Evolutionary conservation across 768 basidiomycete genomes (phyloP), one percentile per base, ranked within the genome.

Genomic region (Pulveroboletus sp.): DNA sequence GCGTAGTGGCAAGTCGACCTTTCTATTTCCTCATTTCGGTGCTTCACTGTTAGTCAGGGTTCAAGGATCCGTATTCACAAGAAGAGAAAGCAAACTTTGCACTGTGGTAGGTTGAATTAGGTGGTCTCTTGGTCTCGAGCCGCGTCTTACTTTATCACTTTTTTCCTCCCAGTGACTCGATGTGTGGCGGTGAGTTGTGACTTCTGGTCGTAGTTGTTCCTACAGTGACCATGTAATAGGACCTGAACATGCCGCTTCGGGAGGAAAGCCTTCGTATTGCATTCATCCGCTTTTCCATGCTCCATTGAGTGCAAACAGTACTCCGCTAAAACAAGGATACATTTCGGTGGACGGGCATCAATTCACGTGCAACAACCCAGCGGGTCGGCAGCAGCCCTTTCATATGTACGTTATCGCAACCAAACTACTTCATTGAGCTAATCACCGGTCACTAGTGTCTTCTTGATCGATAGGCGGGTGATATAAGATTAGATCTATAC

Each of bases 41-140:
- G 10, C 41, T 14, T 6, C 21, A 21, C 21, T 21, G 21, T 21
- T 46, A 13, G 43, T 11, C 42, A 82, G 81, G 79, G 6, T 83
- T 82, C 69, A 80, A 76, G 66, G 81, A 83, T 60, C 82, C 81
- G 0, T 83, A 83, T 55, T 73, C 80, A 5, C 71, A 71, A 7
- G 79, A 81, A 36, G 80, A 83, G 43, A 76, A 77, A 56, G 43
- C 69, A 0, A 71, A 73, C 44, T 83, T 82, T 57, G 61, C 70
- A 1, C 75, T 76, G 57, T 83, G 81, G 78, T 79, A 57, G 40
- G 73, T 62, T 14, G 21, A 21, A 21, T 21, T 21, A 21, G 21
- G 21, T 21, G 21, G 21, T 2, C 3, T 4, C n/a, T 8, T 28
- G 3, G n/a, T 11, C 30, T 9, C 9, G 3, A 27, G 26, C 32